phyloP scores from a whole-genome alignment of 805 yeast species.

The Wickerhamomyces silvicola region DNA sequence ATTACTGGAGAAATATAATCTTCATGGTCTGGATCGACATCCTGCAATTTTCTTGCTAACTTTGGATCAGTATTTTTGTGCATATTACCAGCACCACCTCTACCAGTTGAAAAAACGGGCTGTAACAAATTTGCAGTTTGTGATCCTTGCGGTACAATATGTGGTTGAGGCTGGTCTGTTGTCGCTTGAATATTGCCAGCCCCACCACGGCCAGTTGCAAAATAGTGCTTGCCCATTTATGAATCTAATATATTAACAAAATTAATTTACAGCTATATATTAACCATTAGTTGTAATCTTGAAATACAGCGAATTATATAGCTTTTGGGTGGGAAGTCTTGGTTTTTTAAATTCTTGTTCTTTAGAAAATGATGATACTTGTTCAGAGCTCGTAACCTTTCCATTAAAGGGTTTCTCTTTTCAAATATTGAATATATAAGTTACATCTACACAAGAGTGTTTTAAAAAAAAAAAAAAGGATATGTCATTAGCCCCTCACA shows the following conservation, averaged over 20 bases:
- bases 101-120: constrained; percentile 59
- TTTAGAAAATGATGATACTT: too few relatives aligned
- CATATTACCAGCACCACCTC: constrained; percentile 81
- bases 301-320: too few relatives aligned
- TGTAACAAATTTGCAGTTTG: constrained; percentile 54
- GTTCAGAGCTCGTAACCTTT: too few relatives aligned
- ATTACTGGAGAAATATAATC: constrained; percentile 37
- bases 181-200: constrained; percentile 58
- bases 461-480: not conserved
- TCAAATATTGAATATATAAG: constrained; percentile 2
- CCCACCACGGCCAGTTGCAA: constrained; percentile 77
- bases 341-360: too few relatives aligned
- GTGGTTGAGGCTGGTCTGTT: constrained; percentile 42
- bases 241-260: too few relatives aligned
- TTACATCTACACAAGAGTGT: too few relatives aligned
- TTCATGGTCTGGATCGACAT: constrained; percentile 42
- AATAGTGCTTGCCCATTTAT: constrained; percentile 29
- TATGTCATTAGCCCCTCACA: constrained; percentile 35
- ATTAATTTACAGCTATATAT: too few relatives aligned
- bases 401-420: too few relatives aligned
- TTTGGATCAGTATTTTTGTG: constrained; percentile 52
- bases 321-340: too few relatives aligned
- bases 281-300: too few relatives aligned
- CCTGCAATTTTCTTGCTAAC: constrained; percentile 57
- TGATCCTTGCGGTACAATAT: constrained; percentile 50